A percentile compares a stretch with the other conserved stretches of the same genome.
Conservation (phyloP, 768 basidiomycete genomes). For the Naganishia randhawae region DNA sequence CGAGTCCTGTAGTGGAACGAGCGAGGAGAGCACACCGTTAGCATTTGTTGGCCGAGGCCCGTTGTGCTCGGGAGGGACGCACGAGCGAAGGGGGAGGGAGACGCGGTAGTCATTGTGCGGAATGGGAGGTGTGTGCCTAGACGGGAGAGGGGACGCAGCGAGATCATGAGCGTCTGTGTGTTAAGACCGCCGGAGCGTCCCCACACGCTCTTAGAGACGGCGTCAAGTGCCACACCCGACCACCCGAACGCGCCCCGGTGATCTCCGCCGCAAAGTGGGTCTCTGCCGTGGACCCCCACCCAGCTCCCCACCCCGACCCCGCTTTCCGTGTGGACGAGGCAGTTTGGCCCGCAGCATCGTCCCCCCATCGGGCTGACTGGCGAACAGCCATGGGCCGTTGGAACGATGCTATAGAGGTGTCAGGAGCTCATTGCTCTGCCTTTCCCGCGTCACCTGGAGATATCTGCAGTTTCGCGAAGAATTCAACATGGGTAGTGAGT, state of each 20-base stretch:
- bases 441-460: not conserved
- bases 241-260: not conserved
- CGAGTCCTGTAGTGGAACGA: conserved; percentile 31
- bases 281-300: not conserved
- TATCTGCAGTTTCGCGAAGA: not conserved
- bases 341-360: too few relatives aligned
- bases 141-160: conserved; percentile 1
- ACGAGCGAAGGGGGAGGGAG: conserved; percentile 9
- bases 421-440: not conserved
- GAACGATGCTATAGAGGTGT: too few relatives aligned
- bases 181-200: too few relatives aligned
- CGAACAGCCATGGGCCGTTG: not conserved
- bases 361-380: not conserved
- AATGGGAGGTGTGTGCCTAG: not conserved
- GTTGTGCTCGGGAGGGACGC: not conserved
- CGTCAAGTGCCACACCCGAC: not conserved
- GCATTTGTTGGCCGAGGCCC: too few relatives aligned
- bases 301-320: not conserved
- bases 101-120: conserved; percentile 11
- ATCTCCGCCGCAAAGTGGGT: not conserved
- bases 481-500: conserved; percentile 19
- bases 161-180: not conserved
- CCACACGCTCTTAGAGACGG: too few relatives aligned
- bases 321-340: too few relatives aligned
- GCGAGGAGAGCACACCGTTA: not conserved